phyloP scores from a whole-genome alignment of 2,329 filamentous ascomycete genomes.

The Ophiostoma piceae region DNA sequence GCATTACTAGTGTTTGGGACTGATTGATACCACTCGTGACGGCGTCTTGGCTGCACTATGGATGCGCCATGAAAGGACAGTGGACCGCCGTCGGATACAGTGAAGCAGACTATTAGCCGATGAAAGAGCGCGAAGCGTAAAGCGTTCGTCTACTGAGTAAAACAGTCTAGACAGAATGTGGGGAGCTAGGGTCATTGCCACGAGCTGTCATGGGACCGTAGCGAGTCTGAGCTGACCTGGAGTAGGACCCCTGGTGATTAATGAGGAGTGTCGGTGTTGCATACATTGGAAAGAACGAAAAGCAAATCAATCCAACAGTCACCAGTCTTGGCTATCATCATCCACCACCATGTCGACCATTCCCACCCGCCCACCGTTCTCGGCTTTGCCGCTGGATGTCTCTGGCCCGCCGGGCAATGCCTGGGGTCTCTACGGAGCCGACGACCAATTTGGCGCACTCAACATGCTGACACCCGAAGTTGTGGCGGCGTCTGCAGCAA shows the following conservation, averaged over 20 bases:
- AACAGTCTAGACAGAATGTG: background rate
- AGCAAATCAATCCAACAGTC: background rate
- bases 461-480: conserved; percentile 48
- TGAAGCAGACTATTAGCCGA: background rate
- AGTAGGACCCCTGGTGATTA: background rate
- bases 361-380: conserved; percentile 19
- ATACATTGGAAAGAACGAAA: background rate
- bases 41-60: background rate
- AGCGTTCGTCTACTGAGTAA: background rate
- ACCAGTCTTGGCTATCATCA: background rate
- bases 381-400: conserved; percentile 25
- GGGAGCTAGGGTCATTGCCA: conserved; percentile 2
- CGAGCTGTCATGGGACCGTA: background rate
- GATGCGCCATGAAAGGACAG: background rate
- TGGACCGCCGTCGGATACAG: conserved; percentile 3
- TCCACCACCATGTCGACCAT: background rate
- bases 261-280: too few relatives aligned
- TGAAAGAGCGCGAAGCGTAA: background rate
- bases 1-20: background rate
- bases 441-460: conserved; percentile 48
- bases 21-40: background rate
- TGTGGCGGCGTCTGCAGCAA: conserved; percentile 43
- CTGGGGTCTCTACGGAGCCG: conserved; percentile 44
- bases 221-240: background rate
- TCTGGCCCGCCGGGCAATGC: conserved; percentile 28